Conservation (phyloP, 306 rosid species). For the Glycine latifolia region DNA sequence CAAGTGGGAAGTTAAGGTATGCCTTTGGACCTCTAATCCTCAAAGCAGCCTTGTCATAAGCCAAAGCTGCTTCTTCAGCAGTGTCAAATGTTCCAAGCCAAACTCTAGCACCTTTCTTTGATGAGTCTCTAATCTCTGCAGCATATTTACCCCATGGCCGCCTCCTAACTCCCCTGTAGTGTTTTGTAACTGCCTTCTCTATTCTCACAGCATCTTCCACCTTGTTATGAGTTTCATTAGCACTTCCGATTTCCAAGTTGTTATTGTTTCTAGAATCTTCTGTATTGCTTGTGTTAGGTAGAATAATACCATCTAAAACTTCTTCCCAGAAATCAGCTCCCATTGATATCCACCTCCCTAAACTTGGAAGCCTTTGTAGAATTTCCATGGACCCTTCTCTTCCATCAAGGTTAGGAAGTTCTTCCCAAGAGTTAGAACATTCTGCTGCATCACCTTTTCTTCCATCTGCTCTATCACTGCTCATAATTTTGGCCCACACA, state of each 20-base stretch:
- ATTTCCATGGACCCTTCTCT: constrained; percentile 66
- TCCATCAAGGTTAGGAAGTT: constrained; percentile 62
- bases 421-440: constrained; percentile 63
- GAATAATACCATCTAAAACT: constrained; percentile 54
- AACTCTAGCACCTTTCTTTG: constrained; percentile 80
- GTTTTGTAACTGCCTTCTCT: constrained; percentile 52
- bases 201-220: constrained; percentile 30
- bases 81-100: constrained; percentile 97
- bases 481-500: constrained; percentile 81
- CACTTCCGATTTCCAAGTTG: constrained; percentile 36
- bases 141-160: constrained; percentile 99
- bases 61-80: constrained; percentile 92
- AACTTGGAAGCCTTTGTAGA: constrained; percentile 80
- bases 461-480: constrained; percentile 40
- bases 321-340: constrained; percentile 94
- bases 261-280: constrained; percentile 24
- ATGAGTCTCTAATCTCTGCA: constrained; percentile 88
- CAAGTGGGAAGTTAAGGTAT: constrained; percentile 77
- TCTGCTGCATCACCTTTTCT: constrained; percentile 42
- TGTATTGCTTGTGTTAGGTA: constrained; percentile 28
- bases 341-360: constrained; percentile 95
- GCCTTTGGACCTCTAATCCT: constrained; percentile 89
- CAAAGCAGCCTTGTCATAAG: constrained; percentile 95
- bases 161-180: constrained; percentile 91
- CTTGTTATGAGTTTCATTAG: constrained; percentile 4